phyloP scores from a whole-genome alignment of 495 filamentous ascomycete genomes.

The Lepidopterella palustris region DNA sequence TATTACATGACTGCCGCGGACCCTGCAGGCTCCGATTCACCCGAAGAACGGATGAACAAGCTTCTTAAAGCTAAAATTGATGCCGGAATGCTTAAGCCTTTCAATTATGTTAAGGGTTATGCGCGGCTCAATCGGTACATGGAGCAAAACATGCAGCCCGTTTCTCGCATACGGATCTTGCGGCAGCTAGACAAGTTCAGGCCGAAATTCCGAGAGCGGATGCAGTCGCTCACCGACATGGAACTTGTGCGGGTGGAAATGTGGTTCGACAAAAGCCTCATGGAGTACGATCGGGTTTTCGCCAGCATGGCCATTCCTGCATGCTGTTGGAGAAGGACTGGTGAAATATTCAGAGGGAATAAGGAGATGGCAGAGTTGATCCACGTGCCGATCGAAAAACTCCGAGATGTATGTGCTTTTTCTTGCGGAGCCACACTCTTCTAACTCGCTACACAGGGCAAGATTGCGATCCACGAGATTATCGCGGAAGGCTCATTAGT shows the following conservation, averaged over 20 bases:
- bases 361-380: constrained; percentile 98
- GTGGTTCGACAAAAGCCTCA: constrained; percentile 92
- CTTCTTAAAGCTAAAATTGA: constrained; percentile 92
- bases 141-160: constrained; percentile 71
- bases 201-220: constrained; percentile 91
- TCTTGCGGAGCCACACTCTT: constrained; percentile 4
- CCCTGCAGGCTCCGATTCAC: constrained; percentile 81
- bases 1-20: constrained; percentile 98
- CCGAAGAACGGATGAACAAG: constrained; percentile 92
- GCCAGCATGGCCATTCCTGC: constrained; percentile 98
- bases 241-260: constrained; percentile 92
- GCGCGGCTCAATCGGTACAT: constrained; percentile 82
- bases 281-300: constrained; percentile 98
- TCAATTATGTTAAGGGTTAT: constrained; percentile 97
- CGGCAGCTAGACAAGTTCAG: constrained; percentile 86
- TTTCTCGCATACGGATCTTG: constrained; percentile 79
- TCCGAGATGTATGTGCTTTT: constrained; percentile 68
- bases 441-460: constrained; percentile 55
- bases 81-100: constrained; percentile 87
- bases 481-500: constrained; percentile 90
- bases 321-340: constrained; percentile 94
- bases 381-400: constrained; percentile 79
- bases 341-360: constrained; percentile 96
- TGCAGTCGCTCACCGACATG: constrained; percentile 83
- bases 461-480: constrained; percentile 91